phyloP scores from a whole-genome alignment of 2,329 filamentous ascomycete genomes.

The Dothistroma septosporum region DNA sequence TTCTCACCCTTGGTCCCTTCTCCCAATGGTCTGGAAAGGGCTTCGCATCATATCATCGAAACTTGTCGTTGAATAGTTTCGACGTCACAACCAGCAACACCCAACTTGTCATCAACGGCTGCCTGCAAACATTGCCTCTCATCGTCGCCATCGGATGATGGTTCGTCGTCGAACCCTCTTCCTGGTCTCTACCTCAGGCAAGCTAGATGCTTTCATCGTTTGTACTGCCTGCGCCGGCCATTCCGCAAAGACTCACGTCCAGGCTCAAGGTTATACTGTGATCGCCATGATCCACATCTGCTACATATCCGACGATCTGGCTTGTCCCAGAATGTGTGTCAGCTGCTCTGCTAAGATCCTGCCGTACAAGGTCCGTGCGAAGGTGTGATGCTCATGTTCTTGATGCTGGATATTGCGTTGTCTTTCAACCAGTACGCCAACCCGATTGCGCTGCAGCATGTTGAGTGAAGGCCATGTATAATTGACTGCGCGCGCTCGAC shows the following conservation, averaged over 20 bases:
- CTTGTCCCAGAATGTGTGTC: slow-evolving; percentile 43
- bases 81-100: slow-evolving; percentile 35
- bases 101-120: slow-evolving; percentile 43
- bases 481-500: slow-evolving; percentile 34
- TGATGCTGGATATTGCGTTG: slow-evolving; percentile 44
- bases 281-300: slow-evolving; percentile 35
- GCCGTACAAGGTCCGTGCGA: slow-evolving; percentile 46
- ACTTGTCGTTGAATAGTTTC: slow-evolving; percentile 34
- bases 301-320: slow-evolving; percentile 38
- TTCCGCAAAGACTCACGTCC: slow-evolving; percentile 24
- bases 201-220: slow-evolving; percentile 39
- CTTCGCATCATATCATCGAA: slow-evolving; percentile 43
- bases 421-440: slow-evolving; percentile 41
- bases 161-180: slow-evolving; percentile 37
- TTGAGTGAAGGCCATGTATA: slow-evolving; percentile 33
- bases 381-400: slow-evolving; percentile 44
- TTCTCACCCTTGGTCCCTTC: slow-evolving; percentile 53
- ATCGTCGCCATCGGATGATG: slow-evolving; percentile 50
- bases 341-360: slow-evolving; percentile 47
- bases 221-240: slow-evolving; percentile 37
- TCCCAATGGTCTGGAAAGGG: slow-evolving; percentile 57
- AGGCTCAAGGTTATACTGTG: slow-evolving; percentile 29
- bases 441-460: slow-evolving; percentile 28
- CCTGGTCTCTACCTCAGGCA: slow-evolving; percentile 37
- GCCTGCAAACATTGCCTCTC: slow-evolving; percentile 59